These are phyloP conservation scores for Tuber microsphaerosporum DNA, from an alignment of 495 filamentous ascomycete species.

Conservation along the genomic window DNA sequence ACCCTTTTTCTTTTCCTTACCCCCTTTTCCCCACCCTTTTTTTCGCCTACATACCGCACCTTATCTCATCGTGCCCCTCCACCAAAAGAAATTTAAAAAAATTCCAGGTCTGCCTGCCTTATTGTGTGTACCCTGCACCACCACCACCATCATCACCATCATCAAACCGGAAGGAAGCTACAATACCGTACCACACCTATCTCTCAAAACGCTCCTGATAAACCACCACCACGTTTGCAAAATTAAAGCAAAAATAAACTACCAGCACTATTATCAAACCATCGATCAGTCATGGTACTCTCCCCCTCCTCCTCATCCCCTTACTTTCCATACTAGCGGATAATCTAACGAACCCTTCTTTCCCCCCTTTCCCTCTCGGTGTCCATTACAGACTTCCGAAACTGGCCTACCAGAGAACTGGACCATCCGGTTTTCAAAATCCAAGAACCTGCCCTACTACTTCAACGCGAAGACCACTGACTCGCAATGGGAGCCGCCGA, in stretches of 20 bases:
- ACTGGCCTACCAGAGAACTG: constrained; percentile 78
- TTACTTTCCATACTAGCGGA: background rate
- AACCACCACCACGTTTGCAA: background rate
- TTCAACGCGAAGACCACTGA: constrained; percentile 76
- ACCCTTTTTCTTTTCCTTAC: background rate
- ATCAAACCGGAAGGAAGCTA: background rate
- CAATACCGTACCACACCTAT: background rate
- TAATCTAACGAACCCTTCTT: background rate
- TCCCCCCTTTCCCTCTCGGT: constrained; percentile 17
- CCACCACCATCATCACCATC: background rate
- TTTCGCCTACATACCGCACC: background rate
- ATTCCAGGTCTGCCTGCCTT: background rate
- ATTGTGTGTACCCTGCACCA: background rate
- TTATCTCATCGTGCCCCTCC: background rate
- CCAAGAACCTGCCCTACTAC: constrained; percentile 97
- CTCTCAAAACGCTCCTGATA: background rate
- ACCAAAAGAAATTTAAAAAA: background rate
- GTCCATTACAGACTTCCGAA: constrained; percentile 43
- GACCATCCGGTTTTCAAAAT: constrained; percentile 94
- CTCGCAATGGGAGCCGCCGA: constrained; percentile 89
- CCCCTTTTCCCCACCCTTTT: background rate
- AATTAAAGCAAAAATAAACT: background rate
- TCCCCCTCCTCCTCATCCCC: background rate
- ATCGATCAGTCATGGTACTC: background rate
- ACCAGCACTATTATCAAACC: background rate